A percentile compares a stretch with the other conserved stretches of the same genome.
phyloP scores from a whole-genome alignment of 306 rosid species.

The Bauhinia variegata region DNA sequence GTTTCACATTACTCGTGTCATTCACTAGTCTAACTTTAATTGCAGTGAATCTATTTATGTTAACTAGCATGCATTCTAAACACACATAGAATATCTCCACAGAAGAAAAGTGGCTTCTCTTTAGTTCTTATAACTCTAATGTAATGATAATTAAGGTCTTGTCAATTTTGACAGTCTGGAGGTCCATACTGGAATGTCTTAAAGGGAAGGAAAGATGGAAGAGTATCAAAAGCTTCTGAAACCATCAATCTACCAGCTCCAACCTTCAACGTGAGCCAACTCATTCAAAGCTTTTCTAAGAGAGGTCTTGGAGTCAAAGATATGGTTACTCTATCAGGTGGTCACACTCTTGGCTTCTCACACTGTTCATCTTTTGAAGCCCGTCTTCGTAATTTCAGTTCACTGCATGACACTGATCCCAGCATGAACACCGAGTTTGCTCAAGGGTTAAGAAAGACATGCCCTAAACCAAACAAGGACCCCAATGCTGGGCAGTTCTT shows the following conservation, averaged over 20 bases:
- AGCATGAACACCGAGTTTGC: constrained; percentile 53
- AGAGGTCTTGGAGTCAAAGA: constrained; percentile 70
- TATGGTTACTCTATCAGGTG: constrained; percentile 78
- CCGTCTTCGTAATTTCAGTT: constrained; percentile 52
- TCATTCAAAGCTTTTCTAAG: constrained; percentile 56
- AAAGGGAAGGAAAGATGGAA: constrained; percentile 83
- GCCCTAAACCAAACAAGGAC: constrained; percentile 55
- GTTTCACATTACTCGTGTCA: no score
- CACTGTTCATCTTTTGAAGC: constrained; percentile 67
- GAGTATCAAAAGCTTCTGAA: constrained; percentile 64
- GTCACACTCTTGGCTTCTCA: constrained; percentile 75
- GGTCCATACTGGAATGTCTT: constrained; percentile 72
- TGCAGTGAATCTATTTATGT: no score
- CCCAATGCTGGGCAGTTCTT: constrained; percentile 53
- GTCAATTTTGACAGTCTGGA: constrained; percentile 49
- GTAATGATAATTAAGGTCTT: no score
- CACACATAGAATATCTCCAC: no score
- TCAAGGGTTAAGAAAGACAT: constrained; percentile 42
- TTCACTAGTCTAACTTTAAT: no score
- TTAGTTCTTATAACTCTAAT: no score
- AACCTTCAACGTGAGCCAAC: constrained; percentile 55
- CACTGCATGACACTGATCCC: constrained; percentile 58
- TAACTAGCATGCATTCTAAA: no score
- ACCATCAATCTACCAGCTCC: constrained; percentile 70
- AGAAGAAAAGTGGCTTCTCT: no score